phyloP scores from a whole-genome alignment of 768 basidiomycete genomes.

The Lentinula sp. region DNA sequence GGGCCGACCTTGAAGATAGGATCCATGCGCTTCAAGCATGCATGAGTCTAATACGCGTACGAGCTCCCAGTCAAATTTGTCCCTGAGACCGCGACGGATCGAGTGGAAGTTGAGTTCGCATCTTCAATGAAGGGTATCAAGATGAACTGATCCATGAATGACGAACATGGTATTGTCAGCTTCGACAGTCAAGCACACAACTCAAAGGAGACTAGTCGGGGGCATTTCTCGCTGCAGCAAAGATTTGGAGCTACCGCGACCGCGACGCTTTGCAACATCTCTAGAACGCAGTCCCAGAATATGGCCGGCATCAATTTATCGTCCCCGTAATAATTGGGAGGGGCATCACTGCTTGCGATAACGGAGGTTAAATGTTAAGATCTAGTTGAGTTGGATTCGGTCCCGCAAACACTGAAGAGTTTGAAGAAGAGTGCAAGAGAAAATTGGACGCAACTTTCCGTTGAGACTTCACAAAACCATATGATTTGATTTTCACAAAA shows the following conservation, averaged over 20 bases:
- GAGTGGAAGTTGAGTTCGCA: neutral
- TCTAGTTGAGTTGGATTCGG: neutral
- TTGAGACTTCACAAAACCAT: neutral
- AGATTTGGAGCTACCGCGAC: too few relatives aligned
- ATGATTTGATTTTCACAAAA: neutral
- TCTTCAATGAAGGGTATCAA: neutral
- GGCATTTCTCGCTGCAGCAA: neutral
- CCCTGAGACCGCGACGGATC: neutral
- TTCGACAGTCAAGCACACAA: neutral
- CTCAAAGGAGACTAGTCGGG: too few relatives aligned
- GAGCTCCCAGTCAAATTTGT: neutral
- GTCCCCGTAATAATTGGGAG: neutral
- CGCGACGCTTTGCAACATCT: too few relatives aligned
- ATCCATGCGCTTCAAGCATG: neutral
- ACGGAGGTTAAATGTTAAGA: neutral
- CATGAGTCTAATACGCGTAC: neutral
- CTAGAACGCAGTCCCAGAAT: too few relatives aligned
- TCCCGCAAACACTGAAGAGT: neutral
- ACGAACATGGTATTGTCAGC: neutral
- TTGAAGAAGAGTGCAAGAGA: neutral
- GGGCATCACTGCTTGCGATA: neutral
- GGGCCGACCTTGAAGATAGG: neutral
- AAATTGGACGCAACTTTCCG: neutral
- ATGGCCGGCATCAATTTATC: too few relatives aligned
- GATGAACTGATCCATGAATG: neutral